These are phyloP conservation scores for Pythium periplocum DNA, from an alignment of 352 stramenopile genomes.

Conservation along the genomic window DNA sequence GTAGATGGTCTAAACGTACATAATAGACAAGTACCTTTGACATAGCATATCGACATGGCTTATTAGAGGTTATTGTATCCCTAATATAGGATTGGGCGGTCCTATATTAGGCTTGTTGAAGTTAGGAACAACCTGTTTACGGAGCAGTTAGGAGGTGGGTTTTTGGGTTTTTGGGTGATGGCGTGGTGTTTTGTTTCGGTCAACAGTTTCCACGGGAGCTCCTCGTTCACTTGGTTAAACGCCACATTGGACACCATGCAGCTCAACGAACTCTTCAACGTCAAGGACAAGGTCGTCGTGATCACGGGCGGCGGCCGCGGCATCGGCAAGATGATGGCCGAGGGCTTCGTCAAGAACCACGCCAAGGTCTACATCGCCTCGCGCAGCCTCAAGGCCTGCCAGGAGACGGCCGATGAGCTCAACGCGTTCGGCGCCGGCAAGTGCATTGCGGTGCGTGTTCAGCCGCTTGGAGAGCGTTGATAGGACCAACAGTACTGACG, in stretches of 20 bases:
- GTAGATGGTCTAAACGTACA: too few species aligned
- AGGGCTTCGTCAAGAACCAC: slow-evolving; percentile 88
- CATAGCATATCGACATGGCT: too few species aligned
- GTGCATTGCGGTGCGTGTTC: slow-evolving; percentile 46
- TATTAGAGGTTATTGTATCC: too few species aligned
- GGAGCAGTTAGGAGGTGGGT: slow-evolving; percentile 4
- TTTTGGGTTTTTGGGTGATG: too few species aligned
- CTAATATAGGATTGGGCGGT: not conserved
- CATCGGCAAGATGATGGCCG: slow-evolving; percentile 95
- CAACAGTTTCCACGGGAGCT: slow-evolving; percentile 4
- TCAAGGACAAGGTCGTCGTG: slow-evolving; percentile 80
- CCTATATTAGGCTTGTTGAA: slow-evolving; percentile 16
- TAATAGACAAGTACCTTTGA: too few species aligned
- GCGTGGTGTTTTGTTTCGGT: slow-evolving; percentile 12
- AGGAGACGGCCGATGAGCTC: slow-evolving; percentile 57
- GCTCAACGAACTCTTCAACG: slow-evolving; percentile 46
- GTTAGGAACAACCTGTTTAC: slow-evolving; percentile 21
- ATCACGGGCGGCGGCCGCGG: slow-evolving; percentile 92
- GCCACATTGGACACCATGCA: slow-evolving; percentile 9
- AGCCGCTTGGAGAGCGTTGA: not conserved
- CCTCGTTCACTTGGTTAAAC: too few species aligned
- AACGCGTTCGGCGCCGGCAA: slow-evolving; percentile 47
- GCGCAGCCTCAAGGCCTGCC: slow-evolving; percentile 77
- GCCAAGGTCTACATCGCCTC: slow-evolving; percentile 92
- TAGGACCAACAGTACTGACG: not conserved